Evolutionary conservation across 257 asterid species (phyloP).

Genomic region (Nicotiana otophora): DNA sequence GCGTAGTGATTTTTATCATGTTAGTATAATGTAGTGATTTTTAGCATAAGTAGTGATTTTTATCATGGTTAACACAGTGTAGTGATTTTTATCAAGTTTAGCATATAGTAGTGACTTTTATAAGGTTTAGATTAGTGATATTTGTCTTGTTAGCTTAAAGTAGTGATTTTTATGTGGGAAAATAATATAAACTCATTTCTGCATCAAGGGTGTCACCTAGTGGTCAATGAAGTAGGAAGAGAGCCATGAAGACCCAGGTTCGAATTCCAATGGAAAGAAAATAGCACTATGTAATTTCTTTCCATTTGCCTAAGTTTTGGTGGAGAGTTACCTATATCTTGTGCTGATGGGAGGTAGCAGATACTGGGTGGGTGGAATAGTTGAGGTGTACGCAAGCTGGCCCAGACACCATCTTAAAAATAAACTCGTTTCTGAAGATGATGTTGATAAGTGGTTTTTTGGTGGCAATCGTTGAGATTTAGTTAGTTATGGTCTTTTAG

Average conservation of each 20-base stretch:
- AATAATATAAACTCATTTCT: not conserved
- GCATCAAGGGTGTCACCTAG: not conserved
- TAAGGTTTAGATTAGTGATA: not conserved
- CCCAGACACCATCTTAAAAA: not conserved
- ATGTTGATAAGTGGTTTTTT: not conserved
- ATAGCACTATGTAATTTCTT: not conserved
- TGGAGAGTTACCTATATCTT: not conserved
- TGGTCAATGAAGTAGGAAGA: not conserved
- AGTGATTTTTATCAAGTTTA: not conserved
- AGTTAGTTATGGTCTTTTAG: not conserved
- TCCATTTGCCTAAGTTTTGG: not conserved
- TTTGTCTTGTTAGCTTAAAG: not conserved
- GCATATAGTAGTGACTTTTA: not conserved
- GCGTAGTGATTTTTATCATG: not conserved
- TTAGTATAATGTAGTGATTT: not conserved
- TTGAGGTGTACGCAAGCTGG: not conserved
- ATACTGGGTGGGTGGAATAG: not conserved
- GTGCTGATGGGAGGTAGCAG: too few relatives aligned
- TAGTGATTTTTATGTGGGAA: not conserved
- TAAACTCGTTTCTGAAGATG: not conserved
- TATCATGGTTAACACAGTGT: not conserved
- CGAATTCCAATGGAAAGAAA: not conserved
- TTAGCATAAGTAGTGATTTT: not conserved
- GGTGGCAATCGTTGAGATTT: not conserved
- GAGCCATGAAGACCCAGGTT: not conserved